These are phyloP conservation scores for Fagus sylvatica DNA, from an alignment of 306 rosid species.

Conservation along the genomic window DNA sequence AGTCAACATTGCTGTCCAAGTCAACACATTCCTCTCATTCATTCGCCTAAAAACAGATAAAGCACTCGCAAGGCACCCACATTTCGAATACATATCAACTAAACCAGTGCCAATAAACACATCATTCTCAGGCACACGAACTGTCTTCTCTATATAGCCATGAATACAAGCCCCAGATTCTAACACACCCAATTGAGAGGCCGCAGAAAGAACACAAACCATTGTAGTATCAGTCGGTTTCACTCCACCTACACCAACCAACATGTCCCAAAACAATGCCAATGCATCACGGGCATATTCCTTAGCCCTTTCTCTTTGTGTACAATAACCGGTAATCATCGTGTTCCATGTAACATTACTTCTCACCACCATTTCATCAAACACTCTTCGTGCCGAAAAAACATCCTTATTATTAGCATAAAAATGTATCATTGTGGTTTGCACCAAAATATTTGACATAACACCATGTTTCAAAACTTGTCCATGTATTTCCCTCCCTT, in stretches of 20 bases:
- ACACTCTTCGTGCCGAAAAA: constrained; percentile 55
- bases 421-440: constrained; percentile 57
- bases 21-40: constrained; percentile 59
- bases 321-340: constrained; percentile 68
- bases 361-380: constrained; percentile 67
- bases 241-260: constrained; percentile 47
- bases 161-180: constrained; percentile 68
- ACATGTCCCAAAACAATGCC: constrained; percentile 57
- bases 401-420: constrained; percentile 61
- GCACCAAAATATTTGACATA: constrained; percentile 48
- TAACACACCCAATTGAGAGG: constrained; percentile 60
- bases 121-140: constrained; percentile 53
- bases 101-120: constrained; percentile 78
- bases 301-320: constrained; percentile 36
- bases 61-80: constrained; percentile 66
- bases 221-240: constrained; percentile 67
- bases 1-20: constrained; percentile 76
- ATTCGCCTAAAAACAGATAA: constrained; percentile 47
- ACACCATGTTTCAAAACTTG: constrained; percentile 47
- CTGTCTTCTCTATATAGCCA: constrained; percentile 56
- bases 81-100: constrained; percentile 84
- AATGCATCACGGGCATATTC: constrained; percentile 43
- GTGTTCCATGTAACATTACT: constrained; percentile 70
- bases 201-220: constrained; percentile 63
- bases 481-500: constrained; percentile 60